Evolutionary conservation across 495 filamentous ascomycete species (phyloP), one percentile per base, ranked within the genome.

Genomic region (Trypethelium eluteriae): DNA sequence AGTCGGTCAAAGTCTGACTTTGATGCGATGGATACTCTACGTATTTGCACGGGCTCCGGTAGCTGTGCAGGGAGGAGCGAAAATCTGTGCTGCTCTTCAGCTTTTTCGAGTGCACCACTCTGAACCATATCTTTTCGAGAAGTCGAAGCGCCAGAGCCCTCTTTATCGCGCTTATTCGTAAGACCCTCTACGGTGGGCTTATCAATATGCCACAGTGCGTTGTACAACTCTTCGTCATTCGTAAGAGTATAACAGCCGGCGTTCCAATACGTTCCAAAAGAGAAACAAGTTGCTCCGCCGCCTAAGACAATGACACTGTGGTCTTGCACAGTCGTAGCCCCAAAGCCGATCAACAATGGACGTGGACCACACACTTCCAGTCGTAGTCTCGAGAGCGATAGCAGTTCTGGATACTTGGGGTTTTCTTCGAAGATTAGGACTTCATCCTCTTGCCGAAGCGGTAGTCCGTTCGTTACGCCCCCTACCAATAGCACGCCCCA

Each of bases 241-340:
- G 65, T 72, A 61, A 86, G 62, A 32, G 74, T 67, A 76, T 82
- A 86, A 49, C 81, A 80, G 0, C 82, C 86, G 56, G 82, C 78
- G 66, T 89, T 91, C 85, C 88, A 91, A 68, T 82, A 87, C 14
- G 86, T 86, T 7, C 90, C 91, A 81, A 96, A 93, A 0, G 90
- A 91, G 76, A 95, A 96, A 74, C 92, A 96, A 0, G 92, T 89
- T 36, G 90, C 90, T 25, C 93, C 92, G 16, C 93, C 92, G 9
- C 91, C 91, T 44, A 88, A 74, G 2, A 96, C 74, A 3, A 91
- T 69, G 36, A 81, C 72, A 16, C 79, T 75, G 25, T 75, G 53
- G 32, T 59, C 70, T 59, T 71, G 71, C 1, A 82, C 76, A 7
- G 79, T 74, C 32, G 81, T 84, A 44, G 70, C 68, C n/a, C 71